phyloP scores from a whole-genome alignment of 192 early-diverging fungal genomes.

The Borealophlyctis nickersoniae region DNA sequence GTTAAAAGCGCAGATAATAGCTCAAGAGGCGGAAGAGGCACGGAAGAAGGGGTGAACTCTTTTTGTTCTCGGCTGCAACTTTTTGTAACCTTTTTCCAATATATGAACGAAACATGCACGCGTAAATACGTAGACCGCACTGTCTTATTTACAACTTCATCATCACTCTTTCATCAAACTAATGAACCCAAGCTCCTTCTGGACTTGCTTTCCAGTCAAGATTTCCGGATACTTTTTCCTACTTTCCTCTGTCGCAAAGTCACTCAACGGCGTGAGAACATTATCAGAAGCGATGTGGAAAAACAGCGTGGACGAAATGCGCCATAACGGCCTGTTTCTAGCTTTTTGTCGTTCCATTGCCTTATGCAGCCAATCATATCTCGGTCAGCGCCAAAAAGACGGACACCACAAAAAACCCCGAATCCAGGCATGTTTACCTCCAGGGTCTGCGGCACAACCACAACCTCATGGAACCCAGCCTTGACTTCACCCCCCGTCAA shows the following conservation, averaged over 20 bases:
- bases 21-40: no score
- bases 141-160: no score
- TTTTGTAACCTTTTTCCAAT: no score
- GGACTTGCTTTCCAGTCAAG: conserved; percentile 61
- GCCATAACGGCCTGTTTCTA: conserved; percentile 56
- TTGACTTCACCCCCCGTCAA: conserved; percentile 61
- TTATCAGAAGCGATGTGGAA: conserved; percentile 69
- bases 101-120: no score
- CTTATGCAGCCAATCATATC: background rate
- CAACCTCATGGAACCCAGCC: conserved; percentile 72
- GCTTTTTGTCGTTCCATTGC: conserved; percentile 53
- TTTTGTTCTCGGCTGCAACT: no score
- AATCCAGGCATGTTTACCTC: conserved; percentile 15
- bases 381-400: background rate
- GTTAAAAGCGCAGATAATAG: conserved; percentile 1
- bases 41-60: no score
- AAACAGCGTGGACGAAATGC: conserved; percentile 72
- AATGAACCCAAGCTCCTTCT: conserved; percentile 61
- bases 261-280: conserved; percentile 48
- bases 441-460: conserved; percentile 56
- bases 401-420: background rate
- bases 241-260: conserved; percentile 41
- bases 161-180: conserved; percentile 45
- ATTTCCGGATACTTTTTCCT: conserved; percentile 54
- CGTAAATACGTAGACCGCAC: no score